A percentile compares a stretch with the other conserved stretches of the same genome.
Conservation (phyloP, 1,139 yeast species). For the Zhuliangozyma blackwelliae region DNA sequence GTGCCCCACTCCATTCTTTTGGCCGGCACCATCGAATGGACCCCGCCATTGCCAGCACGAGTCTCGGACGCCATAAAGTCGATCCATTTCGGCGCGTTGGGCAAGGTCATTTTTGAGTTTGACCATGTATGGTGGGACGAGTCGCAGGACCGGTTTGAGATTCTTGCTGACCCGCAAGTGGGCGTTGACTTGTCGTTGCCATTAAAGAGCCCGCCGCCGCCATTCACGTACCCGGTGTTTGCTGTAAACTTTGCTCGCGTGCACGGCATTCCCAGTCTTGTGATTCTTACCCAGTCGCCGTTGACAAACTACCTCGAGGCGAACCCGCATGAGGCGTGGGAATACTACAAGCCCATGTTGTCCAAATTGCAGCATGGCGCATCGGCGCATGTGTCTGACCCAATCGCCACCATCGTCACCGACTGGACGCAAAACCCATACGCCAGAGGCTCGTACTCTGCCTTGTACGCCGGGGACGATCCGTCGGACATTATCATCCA, state of each 20-base stretch:
- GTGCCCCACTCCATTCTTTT: slow-evolving; percentile 67
- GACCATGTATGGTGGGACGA: slow-evolving; percentile 63
- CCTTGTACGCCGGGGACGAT: slow-evolving; percentile 63
- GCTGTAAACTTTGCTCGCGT: slow-evolving; percentile 29
- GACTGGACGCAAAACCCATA: slow-evolving; percentile 71
- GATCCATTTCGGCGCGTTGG: slow-evolving; percentile 67
- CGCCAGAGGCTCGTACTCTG: slow-evolving; percentile 72
- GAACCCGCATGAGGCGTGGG: slow-evolving; percentile 38
- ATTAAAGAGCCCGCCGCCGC: slow-evolving; percentile 17
- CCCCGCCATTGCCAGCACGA: slow-evolving; percentile 50
- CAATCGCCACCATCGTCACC: slow-evolving; percentile 51
- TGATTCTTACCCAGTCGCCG: slow-evolving; percentile 66
- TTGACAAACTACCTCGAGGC: slow-evolving; percentile 50
- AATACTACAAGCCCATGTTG: slow-evolving; percentile 34
- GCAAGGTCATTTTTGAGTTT: slow-evolving; percentile 75
- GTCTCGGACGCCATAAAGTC: slow-evolving; percentile 42
- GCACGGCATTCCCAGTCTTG: slow-evolving; percentile 33
- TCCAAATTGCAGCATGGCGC: slow-evolving; percentile 17
- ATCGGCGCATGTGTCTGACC: slow-evolving; percentile 28
- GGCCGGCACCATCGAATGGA: slow-evolving; percentile 50
- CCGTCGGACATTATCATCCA: slow-evolving; percentile 56
- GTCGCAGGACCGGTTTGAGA: slow-evolving; percentile 47
- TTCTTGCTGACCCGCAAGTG: slow-evolving; percentile 30
- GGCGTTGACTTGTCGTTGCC: slow-evolving; percentile 13
- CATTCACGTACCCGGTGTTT: slow-evolving; percentile 28